phyloP scores from a whole-genome alignment of 108 stramenopile species.

The Bacterosira constricta region DNA sequence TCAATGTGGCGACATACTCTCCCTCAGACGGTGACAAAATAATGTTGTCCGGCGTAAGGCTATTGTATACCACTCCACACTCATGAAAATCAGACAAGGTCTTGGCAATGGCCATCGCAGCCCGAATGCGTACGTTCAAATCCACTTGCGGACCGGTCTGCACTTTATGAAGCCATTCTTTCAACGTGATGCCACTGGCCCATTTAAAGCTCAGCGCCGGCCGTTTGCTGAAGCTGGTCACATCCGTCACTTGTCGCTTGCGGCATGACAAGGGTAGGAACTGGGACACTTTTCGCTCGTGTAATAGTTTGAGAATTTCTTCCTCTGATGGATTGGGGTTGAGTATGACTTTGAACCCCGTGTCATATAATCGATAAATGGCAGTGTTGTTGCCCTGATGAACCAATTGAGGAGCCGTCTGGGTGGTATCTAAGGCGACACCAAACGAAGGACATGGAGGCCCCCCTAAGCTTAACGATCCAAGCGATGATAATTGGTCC shows the following conservation, averaged over 20 bases:
- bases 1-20: slow-evolving; percentile 33
- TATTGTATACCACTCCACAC: slow-evolving; percentile 15
- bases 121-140: slow-evolving; percentile 10
- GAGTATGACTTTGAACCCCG: slow-evolving; percentile 16
- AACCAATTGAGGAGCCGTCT: neutral
- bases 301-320: slow-evolving; percentile 1
- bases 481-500: neutral
- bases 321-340: neutral
- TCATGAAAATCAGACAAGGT: slow-evolving; percentile 17
- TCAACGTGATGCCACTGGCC: slow-evolving; percentile 24
- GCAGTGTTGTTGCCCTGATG: neutral
- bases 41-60: slow-evolving; percentile 19
- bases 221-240: slow-evolving; percentile 1
- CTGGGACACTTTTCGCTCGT: slow-evolving; percentile 15
- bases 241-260: slow-evolving; percentile 2
- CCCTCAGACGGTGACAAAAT: slow-evolving; percentile 24
- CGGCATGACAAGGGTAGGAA: slow-evolving; percentile 6
- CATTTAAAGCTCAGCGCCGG: slow-evolving; percentile 25
- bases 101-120: slow-evolving; percentile 16
- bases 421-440: neutral
- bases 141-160: neutral
- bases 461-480: no score
- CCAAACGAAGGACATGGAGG: no score
- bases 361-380: slow-evolving; percentile 1
- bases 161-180: slow-evolving; percentile 17